Base-by-base conservation (phyloP, 345 rosid species). In the Gossypium thurberi region DNA sequence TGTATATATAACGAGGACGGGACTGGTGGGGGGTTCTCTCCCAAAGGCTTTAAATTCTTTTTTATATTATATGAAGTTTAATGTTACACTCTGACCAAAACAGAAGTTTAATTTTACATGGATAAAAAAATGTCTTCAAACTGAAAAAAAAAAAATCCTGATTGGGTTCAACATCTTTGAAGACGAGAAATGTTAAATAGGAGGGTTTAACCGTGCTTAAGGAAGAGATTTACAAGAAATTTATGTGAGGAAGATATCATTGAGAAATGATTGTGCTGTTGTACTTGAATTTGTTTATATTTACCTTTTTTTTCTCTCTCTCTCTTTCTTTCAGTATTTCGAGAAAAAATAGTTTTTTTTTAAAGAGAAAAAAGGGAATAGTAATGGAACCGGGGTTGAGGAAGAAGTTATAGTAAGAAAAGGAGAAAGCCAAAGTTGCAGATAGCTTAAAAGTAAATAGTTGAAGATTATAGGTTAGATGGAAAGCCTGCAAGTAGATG, bases 251-350 rank as follows among this genome's bases (percentile, higher is more conserved):
- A 81, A 73, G 73, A 80, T 77, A 89, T 89, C 84, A 89, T 87
- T 84, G 85, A 82, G 85, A 81, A 89, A 89, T 89, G 87, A 89
- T 87, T 78, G 80, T 74, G 86, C 78, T 84, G 15, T 72, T 83
- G 82, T 82, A 83, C 82, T 82, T 82, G 65, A 13, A 20, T 55
- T 56, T 56, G 12, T 9, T 58, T 57, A 67, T 47, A 3, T 14
- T 61, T 48, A 37, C 26, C 52, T 37, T 28, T 75, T 18, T 28
- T 18, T 14, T 47, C 53, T 28, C 70, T 57, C 70, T 57, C 57
- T 65, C 66, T 52, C 44, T 20, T 10, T 18, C 60, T 18, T 12
- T 18, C 60, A 56, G 26, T 20, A 55, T 56, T 56, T 56, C 68
- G 64, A 76, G 48, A 78, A 76, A 53, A 28, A 62, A 59, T 56